Base-by-base conservation (phyloP, 225 moss, liverwort and hornwort genomes). In the Polytrichum formosum region DNA sequence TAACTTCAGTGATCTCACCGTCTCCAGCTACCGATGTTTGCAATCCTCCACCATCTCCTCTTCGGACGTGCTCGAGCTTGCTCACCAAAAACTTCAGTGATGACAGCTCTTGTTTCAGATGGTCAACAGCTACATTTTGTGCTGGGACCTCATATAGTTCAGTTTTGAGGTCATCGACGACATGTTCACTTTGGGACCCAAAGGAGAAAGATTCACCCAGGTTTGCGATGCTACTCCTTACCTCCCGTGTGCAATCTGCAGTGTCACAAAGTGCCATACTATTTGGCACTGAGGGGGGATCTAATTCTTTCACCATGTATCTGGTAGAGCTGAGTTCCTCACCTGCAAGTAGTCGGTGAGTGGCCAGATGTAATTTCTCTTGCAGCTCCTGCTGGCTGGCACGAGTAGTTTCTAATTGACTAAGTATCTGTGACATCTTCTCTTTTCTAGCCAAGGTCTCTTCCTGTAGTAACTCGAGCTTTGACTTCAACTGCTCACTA, bases 41-140 rank as follows among this genome's bases (percentile, higher is more conserved):
- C 27, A 62, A 54, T 31, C 46, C 66, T 67, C 53, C 60, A 35
- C 65, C 70, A 27, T 85, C 63, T 25, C n/a, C 58, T 54, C 18
- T 67, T 56, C 65, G 77, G 61, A 70, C 84, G 70, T 80, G 79
- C 82, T 84, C 88, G 18, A 88, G 73, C 71, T 70, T 83, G 75
- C 71, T 91, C 77, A 87, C 74, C 26, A 81, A 77, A 35, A 85
- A 86, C 63, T 83, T 89, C 68, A 91, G 70, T 28, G 85, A 82
- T 61, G 73, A 73, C 21, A 87, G 81, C 71, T 95, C 92, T 37
- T 75, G 73, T 54, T 79, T 80, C 72, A 89, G 68, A 70, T 82
- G 86, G 73, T 77, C 68, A 58, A 83, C 85, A 70, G 82, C 75
- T 63, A 72, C 69, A 70, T 85, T 85, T 61, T 72, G 84, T 7